Evolutionary conservation across 2,329 filamentous ascomycete genomes (phyloP).

Genomic region (Monosporascus ibericus): DNA sequence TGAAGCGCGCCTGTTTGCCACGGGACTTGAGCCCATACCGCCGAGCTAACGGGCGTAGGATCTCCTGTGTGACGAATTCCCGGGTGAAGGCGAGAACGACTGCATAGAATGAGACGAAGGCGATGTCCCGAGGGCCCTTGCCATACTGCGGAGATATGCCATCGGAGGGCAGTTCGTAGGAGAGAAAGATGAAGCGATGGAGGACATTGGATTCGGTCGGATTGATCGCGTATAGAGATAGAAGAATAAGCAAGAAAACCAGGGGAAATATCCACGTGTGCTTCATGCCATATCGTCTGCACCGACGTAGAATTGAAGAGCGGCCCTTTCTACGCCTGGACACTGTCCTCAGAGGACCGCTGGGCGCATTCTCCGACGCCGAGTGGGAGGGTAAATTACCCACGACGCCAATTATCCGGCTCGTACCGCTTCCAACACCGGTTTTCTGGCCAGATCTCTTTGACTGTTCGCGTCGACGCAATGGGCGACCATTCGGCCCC

Average conservation of each 20-base stretch:
- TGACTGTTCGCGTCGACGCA: background rate
- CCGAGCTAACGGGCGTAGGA: conserved; percentile 58
- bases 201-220: conserved; percentile 60
- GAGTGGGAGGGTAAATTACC: background rate
- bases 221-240: conserved; percentile 54
- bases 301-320: conserved; percentile 4
- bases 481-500: background rate
- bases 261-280: conserved; percentile 44
- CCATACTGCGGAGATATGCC: conserved; percentile 53
- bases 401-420: background rate
- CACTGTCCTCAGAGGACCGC: background rate
- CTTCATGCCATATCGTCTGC: conserved; percentile 13
- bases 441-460: background rate
- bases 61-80: conserved; percentile 68
- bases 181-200: conserved; percentile 61
- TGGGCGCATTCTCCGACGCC: background rate
- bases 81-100: conserved; percentile 66
- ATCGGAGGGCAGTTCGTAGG: conserved; percentile 53
- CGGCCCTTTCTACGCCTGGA: conserved; percentile 4
- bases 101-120: conserved; percentile 67
- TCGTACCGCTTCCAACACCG: background rate
- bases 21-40: conserved; percentile 52
- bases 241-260: conserved; percentile 45
- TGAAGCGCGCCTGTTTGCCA: conserved; percentile 63
- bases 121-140: conserved; percentile 62